Evolutionary conservation across 2,329 filamentous ascomycete species (phyloP).

Genomic region (Geosmithia morbida): DNA sequence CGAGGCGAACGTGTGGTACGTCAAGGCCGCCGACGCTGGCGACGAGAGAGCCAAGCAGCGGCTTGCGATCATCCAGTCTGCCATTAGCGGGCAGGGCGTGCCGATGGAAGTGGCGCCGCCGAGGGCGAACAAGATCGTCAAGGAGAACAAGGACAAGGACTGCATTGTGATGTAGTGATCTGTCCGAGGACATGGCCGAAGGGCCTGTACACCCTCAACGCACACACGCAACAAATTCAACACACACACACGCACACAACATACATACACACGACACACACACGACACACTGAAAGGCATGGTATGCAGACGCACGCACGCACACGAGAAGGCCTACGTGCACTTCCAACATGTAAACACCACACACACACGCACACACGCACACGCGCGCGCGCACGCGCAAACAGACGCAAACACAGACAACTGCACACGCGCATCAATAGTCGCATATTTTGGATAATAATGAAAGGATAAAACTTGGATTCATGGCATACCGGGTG

Average conservation of each 20-base stretch:
- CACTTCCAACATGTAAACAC: no score
- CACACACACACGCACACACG: no score
- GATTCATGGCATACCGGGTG: no score
- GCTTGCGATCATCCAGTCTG: constrained; percentile 72
- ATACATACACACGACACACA: no score
- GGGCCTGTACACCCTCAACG: not conserved
- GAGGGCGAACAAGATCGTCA: constrained; percentile 34
- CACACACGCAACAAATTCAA: not conserved
- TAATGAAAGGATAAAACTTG: no score
- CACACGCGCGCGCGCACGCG: no score
- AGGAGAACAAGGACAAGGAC: constrained; percentile 38
- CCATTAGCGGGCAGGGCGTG: constrained; percentile 41
- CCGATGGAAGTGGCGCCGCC: constrained; percentile 43
- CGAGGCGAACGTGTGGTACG: constrained; percentile 97
- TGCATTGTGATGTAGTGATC: constrained; percentile 38
- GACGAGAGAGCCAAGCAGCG: constrained; percentile 82
- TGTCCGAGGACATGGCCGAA: not conserved
- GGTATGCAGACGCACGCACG: no score
- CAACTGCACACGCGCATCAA: no score
- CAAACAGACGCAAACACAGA: no score
- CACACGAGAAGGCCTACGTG: no score
- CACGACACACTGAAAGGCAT: no score
- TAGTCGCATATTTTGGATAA: no score
- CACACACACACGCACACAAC: not conserved
- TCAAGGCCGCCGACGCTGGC: constrained; percentile 82